Conservation (phyloP, 139 green algal species). For the Volvox reticuliferus region DNA sequence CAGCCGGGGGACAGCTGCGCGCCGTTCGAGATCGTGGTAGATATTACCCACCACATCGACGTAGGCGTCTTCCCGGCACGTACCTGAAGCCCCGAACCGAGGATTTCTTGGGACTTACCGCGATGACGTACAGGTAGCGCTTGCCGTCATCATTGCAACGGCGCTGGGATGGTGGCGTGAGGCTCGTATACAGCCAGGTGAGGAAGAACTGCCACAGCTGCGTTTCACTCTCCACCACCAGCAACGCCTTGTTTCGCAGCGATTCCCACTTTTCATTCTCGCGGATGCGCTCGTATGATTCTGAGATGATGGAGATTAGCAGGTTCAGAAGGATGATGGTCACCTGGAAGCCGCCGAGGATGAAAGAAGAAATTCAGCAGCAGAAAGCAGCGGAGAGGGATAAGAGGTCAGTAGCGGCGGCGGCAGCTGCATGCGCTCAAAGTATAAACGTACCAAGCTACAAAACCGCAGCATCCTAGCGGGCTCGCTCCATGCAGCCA, state of each 20-base stretch:
- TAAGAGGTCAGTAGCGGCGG: too few species aligned
- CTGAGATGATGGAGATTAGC: constrained; percentile 41
- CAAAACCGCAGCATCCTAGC: too few species aligned
- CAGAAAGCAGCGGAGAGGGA: too few species aligned
- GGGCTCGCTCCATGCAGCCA: too few species aligned
- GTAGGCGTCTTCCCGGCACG: too few species aligned
- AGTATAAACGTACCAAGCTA: too few species aligned
- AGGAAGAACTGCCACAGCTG: background rate
- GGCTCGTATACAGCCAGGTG: background rate
- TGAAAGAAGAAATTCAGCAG: too few species aligned
- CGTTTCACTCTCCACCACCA: constrained; percentile 20
- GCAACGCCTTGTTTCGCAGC: constrained; percentile 20
- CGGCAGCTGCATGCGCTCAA: too few species aligned
- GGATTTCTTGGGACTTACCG: background rate
- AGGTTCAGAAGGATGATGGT: constrained; percentile 47
- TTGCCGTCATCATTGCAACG: background rate
- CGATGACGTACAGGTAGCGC: constrained; percentile 24
- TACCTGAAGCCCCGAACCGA: too few species aligned
- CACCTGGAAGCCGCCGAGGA: background rate
- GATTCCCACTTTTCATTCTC: constrained; percentile 8
- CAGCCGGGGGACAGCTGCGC: too few species aligned
- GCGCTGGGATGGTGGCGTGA: background rate
- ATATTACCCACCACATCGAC: too few species aligned
- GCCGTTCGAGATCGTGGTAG: too few species aligned
- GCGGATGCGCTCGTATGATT: constrained; percentile 40